Evolutionary conservation across 495 filamentous ascomycete species (phyloP), one percentile per base, ranked within the genome.

Genomic region (Aspergillus avenaceus): DNA sequence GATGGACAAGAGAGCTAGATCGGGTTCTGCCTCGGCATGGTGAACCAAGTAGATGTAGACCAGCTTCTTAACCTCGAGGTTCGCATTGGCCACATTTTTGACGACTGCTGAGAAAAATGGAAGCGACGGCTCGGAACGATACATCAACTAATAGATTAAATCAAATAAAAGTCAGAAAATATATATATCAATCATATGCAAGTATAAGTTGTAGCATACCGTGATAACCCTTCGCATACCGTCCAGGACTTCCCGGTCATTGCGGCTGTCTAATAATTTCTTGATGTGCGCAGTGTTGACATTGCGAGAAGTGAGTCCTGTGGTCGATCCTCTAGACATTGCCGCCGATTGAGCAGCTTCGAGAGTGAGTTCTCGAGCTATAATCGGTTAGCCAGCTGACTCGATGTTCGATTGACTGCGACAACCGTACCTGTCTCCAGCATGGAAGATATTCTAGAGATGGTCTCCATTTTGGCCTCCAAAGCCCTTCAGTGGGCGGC

Each of bases 41-140:
- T 91, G 87, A 52, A 97, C 84, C 50, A 98, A 83, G 66, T 95
- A 97, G 63, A 96, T 95, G 75, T 97, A 97, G 49, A 98, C 93
- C 40, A 98, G 81, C 63, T 97, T 97, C 70, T 96, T 95, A 59
- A 97, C 88, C 64, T 95, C 90, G 61, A 96, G 76, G 56, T 85
- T 91, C 23, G 91, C 83, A 27, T 85, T 95, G 21, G 92, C 90
- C 21, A 95, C 88, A 58, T 97, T 97, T 73, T 98, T 98, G 61
- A 98, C 89, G 46, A 97, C 86, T 19, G 89, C 85, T 9, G 93
- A 91, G 68, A 98, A 97, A 73, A 90, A 92, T 13, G 85, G 79
- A 9, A 93, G 80, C 54, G 88, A 90, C 37, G 87, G 84, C 56
- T 90, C 84, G 53, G 84, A 79, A 44, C 85, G 84, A 71, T 96